A percentile compares a stretch with the other conserved stretches of the same genome.
Evolutionary conservation across 257 asterid species (phyloP).

Genomic region (Leptodermis oblonga): DNA sequence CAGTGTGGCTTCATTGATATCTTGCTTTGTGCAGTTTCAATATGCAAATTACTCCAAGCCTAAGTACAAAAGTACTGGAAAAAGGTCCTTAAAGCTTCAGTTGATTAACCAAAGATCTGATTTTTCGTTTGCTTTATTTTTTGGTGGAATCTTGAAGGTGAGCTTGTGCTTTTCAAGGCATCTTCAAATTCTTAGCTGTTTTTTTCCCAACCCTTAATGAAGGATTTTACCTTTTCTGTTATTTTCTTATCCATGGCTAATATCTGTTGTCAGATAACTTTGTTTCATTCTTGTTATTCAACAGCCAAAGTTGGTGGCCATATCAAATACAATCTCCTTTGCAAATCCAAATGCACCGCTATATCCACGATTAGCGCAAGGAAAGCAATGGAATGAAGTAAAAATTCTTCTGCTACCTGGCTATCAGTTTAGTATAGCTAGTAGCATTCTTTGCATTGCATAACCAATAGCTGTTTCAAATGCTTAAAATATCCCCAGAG

Average conservation of each 20-base stretch:
- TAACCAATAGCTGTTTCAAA: neutral
- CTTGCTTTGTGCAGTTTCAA: conserved; percentile 68
- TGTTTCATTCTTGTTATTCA: neutral
- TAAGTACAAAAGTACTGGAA: conserved; percentile 55
- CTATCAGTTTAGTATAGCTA: too few relatives aligned
- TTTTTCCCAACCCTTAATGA: too few relatives aligned
- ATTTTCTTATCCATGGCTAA: too few relatives aligned
- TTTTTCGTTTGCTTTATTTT: conserved; percentile 72
- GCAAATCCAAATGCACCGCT: conserved; percentile 85
- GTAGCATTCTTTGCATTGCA: too few relatives aligned
- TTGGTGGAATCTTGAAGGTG: conserved; percentile 58
- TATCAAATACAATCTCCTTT: conserved; percentile 60
- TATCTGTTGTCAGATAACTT: too few relatives aligned
- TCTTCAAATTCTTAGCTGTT: too few relatives aligned
- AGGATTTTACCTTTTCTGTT: too few relatives aligned
- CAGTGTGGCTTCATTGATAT: neutral
- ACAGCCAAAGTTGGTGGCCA: conserved; percentile 90
- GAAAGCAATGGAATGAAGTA: conserved; percentile 88
- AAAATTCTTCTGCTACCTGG: conserved; percentile 27
- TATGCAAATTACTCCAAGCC: conserved; percentile 69
- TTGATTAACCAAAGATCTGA: conserved; percentile 92
- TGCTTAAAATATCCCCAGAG: neutral
- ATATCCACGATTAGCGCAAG: conserved; percentile 95
- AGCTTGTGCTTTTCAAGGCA: neutral
- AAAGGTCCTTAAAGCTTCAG: conserved; percentile 76